Percentiles rank a stretch among this genome's conserved stretches.
phyloP scores from a whole-genome alignment of 1,284 basidiomycete species.

The Ganoderma sinense region DNA sequence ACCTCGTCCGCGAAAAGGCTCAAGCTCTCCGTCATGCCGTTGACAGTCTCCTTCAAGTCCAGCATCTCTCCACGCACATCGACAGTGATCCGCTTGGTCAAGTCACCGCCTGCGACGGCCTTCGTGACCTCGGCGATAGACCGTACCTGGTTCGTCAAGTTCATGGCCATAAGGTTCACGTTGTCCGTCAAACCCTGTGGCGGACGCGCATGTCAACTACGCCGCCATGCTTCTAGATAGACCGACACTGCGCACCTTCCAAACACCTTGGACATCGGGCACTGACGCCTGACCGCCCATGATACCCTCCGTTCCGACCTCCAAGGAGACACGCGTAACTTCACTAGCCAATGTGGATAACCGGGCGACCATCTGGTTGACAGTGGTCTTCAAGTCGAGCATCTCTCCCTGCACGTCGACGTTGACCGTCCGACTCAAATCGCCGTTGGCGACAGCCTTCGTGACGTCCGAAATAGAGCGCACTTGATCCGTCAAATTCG shows the following conservation, averaged over 20 bases:
- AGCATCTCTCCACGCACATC: slow-evolving; percentile 92
- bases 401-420: slow-evolving; percentile 99
- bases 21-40: slow-evolving; percentile 90
- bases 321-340: slow-evolving; percentile 87
- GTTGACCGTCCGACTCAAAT: slow-evolving; percentile 89
- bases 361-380: slow-evolving; percentile 92
- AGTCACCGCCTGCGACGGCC: slow-evolving; percentile 89
- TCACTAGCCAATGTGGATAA: slow-evolving; percentile 86
- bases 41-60: slow-evolving; percentile 88
- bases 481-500: slow-evolving; percentile 96
- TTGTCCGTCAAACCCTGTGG: slow-evolving; percentile 74
- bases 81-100: slow-evolving; percentile 91
- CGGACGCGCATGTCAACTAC: background rate
- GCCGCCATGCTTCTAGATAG: background rate
- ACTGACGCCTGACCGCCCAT: slow-evolving; percentile 94
- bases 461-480: slow-evolving; percentile 97
- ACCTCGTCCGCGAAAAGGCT: slow-evolving; percentile 91
- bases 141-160: slow-evolving; percentile 92
- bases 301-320: slow-evolving; percentile 96
- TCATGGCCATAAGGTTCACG: slow-evolving; percentile 92
- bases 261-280: slow-evolving; percentile 89
- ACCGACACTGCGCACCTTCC: slow-evolving; percentile 67
- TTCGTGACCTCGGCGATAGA: slow-evolving; percentile 89
- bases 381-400: slow-evolving; percentile 91
- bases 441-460: slow-evolving; percentile 94